Evolutionary conservation across 306 rosid species (phyloP), one percentile per base, ranked within the genome.

Genomic region (Medicago arabica): DNA sequence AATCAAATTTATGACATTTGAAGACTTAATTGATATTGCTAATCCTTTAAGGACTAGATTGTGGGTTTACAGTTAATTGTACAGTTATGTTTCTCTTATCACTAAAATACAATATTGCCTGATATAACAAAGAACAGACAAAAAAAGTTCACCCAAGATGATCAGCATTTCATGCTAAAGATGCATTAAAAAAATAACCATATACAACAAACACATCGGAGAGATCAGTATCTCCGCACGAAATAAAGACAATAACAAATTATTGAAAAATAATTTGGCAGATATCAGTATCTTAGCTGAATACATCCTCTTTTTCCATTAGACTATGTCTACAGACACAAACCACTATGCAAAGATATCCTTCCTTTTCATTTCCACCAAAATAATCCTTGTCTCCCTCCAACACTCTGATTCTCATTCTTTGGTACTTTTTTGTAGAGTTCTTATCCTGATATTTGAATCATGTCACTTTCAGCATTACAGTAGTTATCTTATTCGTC

Each of bases 321-420:
- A 19, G 72, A 59, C 75, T 31, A 46, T 47, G 38, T 50, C 23
- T 57, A 59, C n/a, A 36, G 38, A 16, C 34, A 58, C 63, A 58
- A 49, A 14, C 65, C 3, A 44, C 70, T 47, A 23, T 49, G 40
- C 18, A 66, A 77, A 55, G 39, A 63, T 46, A 15, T 46, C 21
- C 15, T 36, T 65, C 59, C 72, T 61, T 49, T 34, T 38, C 44
- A 23, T 53, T 41, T 69, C 77, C 55, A 61, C 67, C 36, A 61
- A 74, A 62, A 60, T 16, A 75, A 8, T 18, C 61, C 21, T 4
- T 10, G 67, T 49, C 8, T 49, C 40, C 43, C 34, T 44, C 70
- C 59, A 54, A 65, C 60, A 46, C 71, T 65, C 6, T 46, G 78
- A 66, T 71, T 81, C 28, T 44, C 66, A 34, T 66, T 72, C 6